Percentiles rank a stretch among this genome's conserved stretches.
phyloP scores from a whole-genome alignment of 306 rosid genomes.

The Cucurbita maxima region DNA sequence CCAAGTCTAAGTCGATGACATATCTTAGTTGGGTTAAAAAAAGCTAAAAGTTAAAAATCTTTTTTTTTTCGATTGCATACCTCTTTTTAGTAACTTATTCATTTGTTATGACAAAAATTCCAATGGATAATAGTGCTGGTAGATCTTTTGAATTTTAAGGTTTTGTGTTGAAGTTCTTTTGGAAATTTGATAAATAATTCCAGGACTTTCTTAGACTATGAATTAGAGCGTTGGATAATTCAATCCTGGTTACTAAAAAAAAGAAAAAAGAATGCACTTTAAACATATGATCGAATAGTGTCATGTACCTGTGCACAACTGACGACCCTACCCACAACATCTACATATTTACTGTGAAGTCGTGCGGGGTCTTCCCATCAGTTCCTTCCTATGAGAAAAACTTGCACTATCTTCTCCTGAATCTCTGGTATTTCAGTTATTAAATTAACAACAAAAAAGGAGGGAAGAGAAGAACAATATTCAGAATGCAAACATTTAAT shows the following conservation, averaged over 20 bases:
- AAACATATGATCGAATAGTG: background rate
- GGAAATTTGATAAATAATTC: background rate
- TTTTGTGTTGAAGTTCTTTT: background rate
- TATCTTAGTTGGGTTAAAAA: too few species aligned
- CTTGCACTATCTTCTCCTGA: conserved; percentile 34
- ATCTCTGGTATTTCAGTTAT: conserved; percentile 36
- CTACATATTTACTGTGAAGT: conserved; percentile 20
- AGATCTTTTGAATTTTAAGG: background rate
- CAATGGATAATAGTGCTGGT: background rate
- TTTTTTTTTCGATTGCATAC: too few species aligned
- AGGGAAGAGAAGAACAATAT: background rate
- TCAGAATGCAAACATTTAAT: background rate
- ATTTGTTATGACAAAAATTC: background rate
- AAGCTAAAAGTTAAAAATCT: too few species aligned
- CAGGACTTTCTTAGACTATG: background rate
- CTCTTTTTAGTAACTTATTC: too few species aligned
- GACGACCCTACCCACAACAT: conserved; percentile 82
- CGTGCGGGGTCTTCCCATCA: conserved; percentile 95
- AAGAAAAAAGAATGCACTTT: background rate
- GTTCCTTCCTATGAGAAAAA: conserved; percentile 80
- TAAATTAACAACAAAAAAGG: conserved; percentile 26
- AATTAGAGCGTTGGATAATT: too few species aligned
- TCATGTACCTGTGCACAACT: conserved; percentile 65
- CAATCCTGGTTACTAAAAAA: background rate
- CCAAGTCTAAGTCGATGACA: too few species aligned